Evolutionary conservation across 1,139 yeast species (phyloP), one percentile per base, ranked within the genome.

Genomic region (Blastobotrys apis): DNA sequence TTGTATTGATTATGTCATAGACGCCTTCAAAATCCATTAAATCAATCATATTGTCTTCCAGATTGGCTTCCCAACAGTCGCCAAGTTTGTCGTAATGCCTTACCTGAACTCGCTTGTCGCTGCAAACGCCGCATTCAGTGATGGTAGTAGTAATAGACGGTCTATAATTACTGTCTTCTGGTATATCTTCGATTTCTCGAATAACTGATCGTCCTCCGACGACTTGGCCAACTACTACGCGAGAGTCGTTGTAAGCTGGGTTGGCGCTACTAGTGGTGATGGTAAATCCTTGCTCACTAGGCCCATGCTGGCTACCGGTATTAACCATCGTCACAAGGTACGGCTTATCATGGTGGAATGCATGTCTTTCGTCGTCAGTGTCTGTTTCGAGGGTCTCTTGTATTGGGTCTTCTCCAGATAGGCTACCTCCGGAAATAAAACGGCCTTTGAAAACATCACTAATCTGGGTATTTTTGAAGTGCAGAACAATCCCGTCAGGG

Each of bases 251-350:
- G 56, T 87, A 73, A 62, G 83, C 87, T 9, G 87, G 84, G 22
- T 88, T 80, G 43, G 83, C 77, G n/a, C n/a, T n/a, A 4, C 74
- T 84, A 13, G 86, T 80, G 43, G 81, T 77, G 56, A 90, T 81
- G 64, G 88, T 88, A 59, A 86, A 88, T 1, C 96, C 97, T 62
- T 88, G 88, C 49, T 97, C 95, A 86, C 63, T 88, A 88, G 50
- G 97, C 97, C n/a, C n/a, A n/a, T n/a, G n/a, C n/a, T n/a, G n/a
- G n/a, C n/a, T n/a, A n/a, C n/a, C n/a, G n/a, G n/a, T n/a, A n/a
- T n/a, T n/a, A n/a, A 97, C 27, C 12, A 92, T 92, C 13, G 95
- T 84, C 58, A 92, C 75, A 56, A 88, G 71, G 64, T 84, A 90
- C 46, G 97, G 97, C 59, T 75, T 74, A 55, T 82, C 90, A 62